Evolutionary conservation across 1,139 yeast species (phyloP).

Genomic region (Geotrichum bryndzae): DNA sequence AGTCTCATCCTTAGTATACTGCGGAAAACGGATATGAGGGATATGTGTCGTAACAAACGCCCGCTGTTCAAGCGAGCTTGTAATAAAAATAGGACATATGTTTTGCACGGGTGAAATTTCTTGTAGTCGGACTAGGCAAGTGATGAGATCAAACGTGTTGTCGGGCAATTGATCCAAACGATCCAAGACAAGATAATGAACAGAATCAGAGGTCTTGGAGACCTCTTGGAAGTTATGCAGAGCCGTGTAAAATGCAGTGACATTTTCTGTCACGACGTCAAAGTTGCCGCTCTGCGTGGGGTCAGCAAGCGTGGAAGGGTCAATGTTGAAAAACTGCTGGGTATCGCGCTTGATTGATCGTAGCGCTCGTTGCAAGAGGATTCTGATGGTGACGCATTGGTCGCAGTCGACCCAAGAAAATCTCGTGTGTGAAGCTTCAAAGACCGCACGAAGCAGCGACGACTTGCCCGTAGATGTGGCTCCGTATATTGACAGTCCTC

Average conservation of each 20-base stretch:
- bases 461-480: constrained; percentile 35
- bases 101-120: constrained; percentile 37
- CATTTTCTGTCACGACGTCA: constrained; percentile 41
- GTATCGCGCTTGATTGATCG: constrained; percentile 25
- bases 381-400: constrained; percentile 35
- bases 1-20: constrained; percentile 43
- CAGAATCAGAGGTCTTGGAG: constrained; percentile 24
- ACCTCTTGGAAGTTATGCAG: constrained; percentile 39
- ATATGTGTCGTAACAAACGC: constrained; percentile 42
- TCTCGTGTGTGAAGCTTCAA: constrained; percentile 18
- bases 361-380: constrained; percentile 35
- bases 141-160: constrained; percentile 41
- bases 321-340: background rate
- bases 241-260: constrained; percentile 43
- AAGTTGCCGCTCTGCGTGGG: background rate
- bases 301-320: constrained; percentile 1
- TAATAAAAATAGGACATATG: constrained; percentile 35
- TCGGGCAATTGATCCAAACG: constrained; percentile 53
- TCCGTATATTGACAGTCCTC: constrained; percentile 33
- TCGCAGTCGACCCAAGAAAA: constrained; percentile 33
- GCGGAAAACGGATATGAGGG: constrained; percentile 47
- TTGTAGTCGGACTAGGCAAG: constrained; percentile 44
- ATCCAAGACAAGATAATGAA: constrained; percentile 45
- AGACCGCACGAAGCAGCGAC: constrained; percentile 22
- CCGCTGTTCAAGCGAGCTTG: constrained; percentile 43